Base-by-base conservation (phyloP, 306 rosid genomes). In the Corylus avellana region DNA sequence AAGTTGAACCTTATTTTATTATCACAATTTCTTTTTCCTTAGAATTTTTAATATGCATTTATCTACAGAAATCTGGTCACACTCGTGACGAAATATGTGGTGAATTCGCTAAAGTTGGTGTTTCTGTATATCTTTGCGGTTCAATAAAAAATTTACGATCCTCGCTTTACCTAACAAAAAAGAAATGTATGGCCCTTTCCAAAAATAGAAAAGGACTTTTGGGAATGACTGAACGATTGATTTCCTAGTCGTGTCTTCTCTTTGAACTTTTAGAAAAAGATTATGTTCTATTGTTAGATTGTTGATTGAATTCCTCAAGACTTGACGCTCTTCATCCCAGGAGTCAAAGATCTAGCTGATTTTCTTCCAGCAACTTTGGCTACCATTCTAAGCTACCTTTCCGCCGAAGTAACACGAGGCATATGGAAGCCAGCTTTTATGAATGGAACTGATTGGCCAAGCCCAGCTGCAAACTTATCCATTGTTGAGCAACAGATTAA, bases 401-500 rank as follows among this genome's bases (percentile, higher is more conserved):
- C 97, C 57, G 97, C 98, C 78, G 98, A 95, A 91, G 97, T 92
- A 80, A 95, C 97, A 39, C 86, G 98, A 75, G 98, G 97, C 79
- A 84, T 92, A 85, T 95, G 98, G 98, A 89, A 95, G 88, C 98
- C 98, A 84, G 97, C 86, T 79, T 84, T 72, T 77, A 95, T 95
- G 98, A 92, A 95, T 71, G 98, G 98, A 87, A 90, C 84, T 69
- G 98, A 92, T 86, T 95, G 98, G 98, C 98, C 98, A 55, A 95
- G 96, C 89, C 98, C 98, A 73, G 95, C 98, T n/a, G 94, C 92
- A 77, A 95, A 91, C 82, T 88, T 95, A 82, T 88, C 94, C 73
- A 72, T 20, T 37, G 89, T 91, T 80, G 97, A 95, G 84, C 93
- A 92, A 84, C 95, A 91, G 80, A 90, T 95, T 64, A 92, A 91